A percentile compares a stretch with the other conserved stretches of the same genome.
These are phyloP conservation scores for Chaetoceros muelleri DNA, from an alignment of 108 stramenopile genomes.

Conservation along the genomic window DNA sequence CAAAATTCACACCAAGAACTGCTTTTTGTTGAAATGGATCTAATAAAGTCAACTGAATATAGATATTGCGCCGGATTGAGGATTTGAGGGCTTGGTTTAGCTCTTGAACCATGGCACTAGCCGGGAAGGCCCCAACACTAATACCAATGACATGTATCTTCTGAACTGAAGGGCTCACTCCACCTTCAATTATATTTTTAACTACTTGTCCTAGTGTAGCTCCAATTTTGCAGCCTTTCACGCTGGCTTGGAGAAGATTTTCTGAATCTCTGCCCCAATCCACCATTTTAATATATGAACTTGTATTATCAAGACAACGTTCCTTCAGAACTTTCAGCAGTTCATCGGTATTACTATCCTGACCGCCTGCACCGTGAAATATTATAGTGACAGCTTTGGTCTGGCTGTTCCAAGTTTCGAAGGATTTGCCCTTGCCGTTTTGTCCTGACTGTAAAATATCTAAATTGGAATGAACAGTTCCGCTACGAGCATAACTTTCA, in stretches of 20 bases:
- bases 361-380: slow-evolving; percentile 26
- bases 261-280: slow-evolving; percentile 18
- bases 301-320: neutral
- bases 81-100: slow-evolving; percentile 1
- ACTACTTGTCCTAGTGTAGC: slow-evolving; percentile 6
- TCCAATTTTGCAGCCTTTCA: slow-evolving; percentile 15
- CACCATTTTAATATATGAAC: slow-evolving; percentile 8
- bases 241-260: slow-evolving; percentile 22
- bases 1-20: slow-evolving; percentile 18
- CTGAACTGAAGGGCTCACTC: neutral
- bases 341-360: slow-evolving; percentile 23
- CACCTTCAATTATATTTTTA: neutral
- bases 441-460: neutral
- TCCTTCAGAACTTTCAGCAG: slow-evolving; percentile 11
- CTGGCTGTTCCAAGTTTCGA: too few species aligned
- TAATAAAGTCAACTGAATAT: slow-evolving; percentile 19
- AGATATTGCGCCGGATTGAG: neutral
- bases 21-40: slow-evolving; percentile 22
- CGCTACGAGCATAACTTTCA: neutral
- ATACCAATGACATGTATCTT: slow-evolving; percentile 23
- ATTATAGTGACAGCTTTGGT: slow-evolving; percentile 19
- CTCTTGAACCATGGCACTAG: slow-evolving; percentile 5
- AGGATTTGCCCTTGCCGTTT: too few species aligned
- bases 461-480: neutral
- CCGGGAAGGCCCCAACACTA: slow-evolving; percentile 22